Conservation (phyloP, 768 basidiomycete genomes). For the Cytidiella melzeri region DNA sequence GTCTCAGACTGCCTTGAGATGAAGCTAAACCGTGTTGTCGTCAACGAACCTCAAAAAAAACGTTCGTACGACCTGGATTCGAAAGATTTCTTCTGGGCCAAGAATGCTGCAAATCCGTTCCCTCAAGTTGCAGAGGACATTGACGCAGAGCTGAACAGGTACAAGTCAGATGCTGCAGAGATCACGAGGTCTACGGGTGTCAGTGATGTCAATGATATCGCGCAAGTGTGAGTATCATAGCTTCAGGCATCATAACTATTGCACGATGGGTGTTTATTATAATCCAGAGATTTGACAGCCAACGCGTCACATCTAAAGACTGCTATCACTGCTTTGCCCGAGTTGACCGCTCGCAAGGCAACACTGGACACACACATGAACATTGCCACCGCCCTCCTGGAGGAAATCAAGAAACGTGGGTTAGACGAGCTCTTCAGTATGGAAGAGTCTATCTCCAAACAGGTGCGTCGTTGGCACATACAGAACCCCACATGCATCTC, state of each 20-base stretch:
- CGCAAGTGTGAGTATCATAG: slow-evolving; percentile 67
- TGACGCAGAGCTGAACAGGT: slow-evolving; percentile 83
- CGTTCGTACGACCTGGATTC: slow-evolving; percentile 89
- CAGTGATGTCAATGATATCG: slow-evolving; percentile 90
- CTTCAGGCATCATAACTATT: background rate
- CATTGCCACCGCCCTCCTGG: slow-evolving; percentile 90
- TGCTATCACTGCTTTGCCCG: slow-evolving; percentile 94
- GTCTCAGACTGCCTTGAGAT: slow-evolving; percentile 97
- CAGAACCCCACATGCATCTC: background rate
- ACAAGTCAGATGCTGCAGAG: slow-evolving; percentile 94
- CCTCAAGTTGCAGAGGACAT: slow-evolving; percentile 99
- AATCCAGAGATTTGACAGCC: slow-evolving; percentile 71
- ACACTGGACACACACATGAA: slow-evolving; percentile 99
- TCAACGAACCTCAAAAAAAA: slow-evolving; percentile 69
- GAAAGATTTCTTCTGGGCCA: slow-evolving; percentile 99
- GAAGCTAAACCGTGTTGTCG: slow-evolving; percentile 90
- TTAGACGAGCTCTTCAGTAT: slow-evolving; percentile 96
- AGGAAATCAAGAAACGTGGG: slow-evolving; percentile 91
- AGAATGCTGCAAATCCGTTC: slow-evolving; percentile 93
- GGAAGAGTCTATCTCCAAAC: slow-evolving; percentile 86
- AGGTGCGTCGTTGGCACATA: slow-evolving; percentile 37
- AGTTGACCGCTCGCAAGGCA: slow-evolving; percentile 93
- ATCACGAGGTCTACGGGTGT: slow-evolving; percentile 95
- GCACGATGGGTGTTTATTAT: background rate
- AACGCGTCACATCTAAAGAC: slow-evolving; percentile 95